Conservation (phyloP, 1,284 basidiomycete species). For the Leccinum pachyderme region DNA sequence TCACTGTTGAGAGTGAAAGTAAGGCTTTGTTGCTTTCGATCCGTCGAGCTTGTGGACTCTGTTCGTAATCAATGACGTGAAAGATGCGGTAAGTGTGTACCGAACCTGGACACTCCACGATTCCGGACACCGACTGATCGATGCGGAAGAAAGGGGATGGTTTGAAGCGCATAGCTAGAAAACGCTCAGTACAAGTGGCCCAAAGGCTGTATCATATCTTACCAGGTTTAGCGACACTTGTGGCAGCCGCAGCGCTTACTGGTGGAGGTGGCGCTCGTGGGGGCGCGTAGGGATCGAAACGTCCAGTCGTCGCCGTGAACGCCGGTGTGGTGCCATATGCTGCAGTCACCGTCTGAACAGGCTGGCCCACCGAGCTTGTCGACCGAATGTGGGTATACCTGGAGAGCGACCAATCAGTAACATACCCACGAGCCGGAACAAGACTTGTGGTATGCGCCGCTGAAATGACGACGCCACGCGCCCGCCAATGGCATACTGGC, state of each 20-base stretch:
- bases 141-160: constrained; percentile 75
- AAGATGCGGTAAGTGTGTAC: constrained; percentile 3
- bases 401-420: constrained; percentile 15
- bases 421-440: constrained; percentile 3
- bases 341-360: constrained; percentile 20
- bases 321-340: constrained; percentile 22
- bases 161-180: constrained; percentile 69
- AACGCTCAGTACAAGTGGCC: constrained; percentile 8
- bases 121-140: constrained; percentile 59
- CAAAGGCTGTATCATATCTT: constrained; percentile 3
- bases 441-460: constrained; percentile 5
- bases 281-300: constrained; percentile 65
- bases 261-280: constrained; percentile 47
- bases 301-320: constrained; percentile 33
- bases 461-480: constrained; percentile 11
- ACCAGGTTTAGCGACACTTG: constrained; percentile 34
- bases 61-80: constrained; percentile 20
- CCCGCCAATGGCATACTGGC: constrained; percentile 6
- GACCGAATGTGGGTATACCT: constrained; percentile 31
- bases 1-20: constrained; percentile 64
- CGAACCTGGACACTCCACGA: constrained; percentile 75
- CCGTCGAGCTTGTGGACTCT: constrained; percentile 76
- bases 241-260: constrained; percentile 34
- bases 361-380: constrained; percentile 27
- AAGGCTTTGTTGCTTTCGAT: constrained; percentile 64